phyloP scores from a whole-genome alignment of 768 basidiomycete species.

The Pleurotus eryngii region DNA sequence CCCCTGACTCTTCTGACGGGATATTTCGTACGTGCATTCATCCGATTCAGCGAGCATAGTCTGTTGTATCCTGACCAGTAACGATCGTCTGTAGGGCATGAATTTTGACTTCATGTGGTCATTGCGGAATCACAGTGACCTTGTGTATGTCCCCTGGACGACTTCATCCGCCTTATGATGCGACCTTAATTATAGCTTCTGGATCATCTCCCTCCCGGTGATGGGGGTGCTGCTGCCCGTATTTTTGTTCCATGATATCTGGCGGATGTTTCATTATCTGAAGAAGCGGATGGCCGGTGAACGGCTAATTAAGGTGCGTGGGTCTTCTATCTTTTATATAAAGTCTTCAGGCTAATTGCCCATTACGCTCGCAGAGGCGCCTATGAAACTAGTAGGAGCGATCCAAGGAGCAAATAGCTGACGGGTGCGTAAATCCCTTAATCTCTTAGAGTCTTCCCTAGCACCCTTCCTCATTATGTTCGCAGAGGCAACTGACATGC shows the following conservation, averaged over 20 bases:
- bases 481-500: no score
- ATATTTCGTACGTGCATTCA: constrained; percentile 56
- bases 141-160: constrained; percentile 33
- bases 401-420: no score
- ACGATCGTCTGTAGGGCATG: constrained; percentile 47
- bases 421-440: no score
- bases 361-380: no score
- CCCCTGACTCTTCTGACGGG: constrained; percentile 70
- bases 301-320: not conserved
- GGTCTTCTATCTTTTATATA: no score
- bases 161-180: not conserved
- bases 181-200: constrained; percentile 43
- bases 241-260: constrained; percentile 52
- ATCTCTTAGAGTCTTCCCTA: no score
- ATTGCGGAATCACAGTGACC: constrained; percentile 41
- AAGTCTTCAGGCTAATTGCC: no score
- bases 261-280: constrained; percentile 40
- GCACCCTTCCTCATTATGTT: no score
- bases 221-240: constrained; percentile 50
- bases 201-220: constrained; percentile 60
- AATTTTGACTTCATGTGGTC: constrained; percentile 57
- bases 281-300: constrained; percentile 33
- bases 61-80: not conserved
- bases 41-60: not conserved
- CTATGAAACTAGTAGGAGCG: no score